phyloP scores from a whole-genome alignment of 257 asterid species.

The Solanum pinnatisectum region DNA sequence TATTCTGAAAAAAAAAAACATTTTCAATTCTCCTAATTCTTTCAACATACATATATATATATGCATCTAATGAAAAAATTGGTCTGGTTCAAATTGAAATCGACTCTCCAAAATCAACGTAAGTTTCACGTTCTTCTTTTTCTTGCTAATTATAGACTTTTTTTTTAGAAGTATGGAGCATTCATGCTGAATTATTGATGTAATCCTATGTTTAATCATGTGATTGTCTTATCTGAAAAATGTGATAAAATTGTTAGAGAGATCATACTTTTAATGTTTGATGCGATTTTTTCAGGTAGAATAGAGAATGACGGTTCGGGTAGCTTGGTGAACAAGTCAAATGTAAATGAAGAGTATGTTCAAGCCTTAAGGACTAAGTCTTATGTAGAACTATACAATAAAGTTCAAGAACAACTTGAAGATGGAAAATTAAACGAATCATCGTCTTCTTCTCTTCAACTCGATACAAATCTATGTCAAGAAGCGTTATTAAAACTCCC shows the following conservation, averaged over 20 bases:
- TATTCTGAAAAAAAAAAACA: background rate
- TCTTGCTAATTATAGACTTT: background rate
- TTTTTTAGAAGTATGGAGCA: background rate
- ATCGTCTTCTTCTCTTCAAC: slow-evolving; percentile 16
- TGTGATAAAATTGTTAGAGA: background rate
- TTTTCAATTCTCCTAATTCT: background rate
- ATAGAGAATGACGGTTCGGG: background rate
- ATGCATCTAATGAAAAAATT: slow-evolving; percentile 12
- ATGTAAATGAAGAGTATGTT: slow-evolving; percentile 49
- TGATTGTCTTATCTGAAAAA: background rate
- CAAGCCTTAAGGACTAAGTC: slow-evolving; percentile 70
- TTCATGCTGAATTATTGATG: background rate
- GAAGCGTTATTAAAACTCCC: slow-evolving; percentile 23
- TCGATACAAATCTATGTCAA: background rate
- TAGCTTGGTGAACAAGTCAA: slow-evolving; percentile 21
- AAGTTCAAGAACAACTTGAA: slow-evolving; percentile 32
- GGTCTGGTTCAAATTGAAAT: slow-evolving; percentile 15
- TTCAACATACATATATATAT: slow-evolving; percentile 6
- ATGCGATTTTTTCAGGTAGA: slow-evolving; percentile 17
- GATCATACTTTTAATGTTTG: background rate
- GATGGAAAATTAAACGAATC: background rate
- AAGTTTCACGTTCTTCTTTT: background rate
- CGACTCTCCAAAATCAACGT: slow-evolving; percentile 24
- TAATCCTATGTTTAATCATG: background rate
- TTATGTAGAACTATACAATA: slow-evolving; percentile 39